Conservation (phyloP, 2,329 filamentous ascomycete genomes). For the Pseudogymnoascus pannorum region DNA sequence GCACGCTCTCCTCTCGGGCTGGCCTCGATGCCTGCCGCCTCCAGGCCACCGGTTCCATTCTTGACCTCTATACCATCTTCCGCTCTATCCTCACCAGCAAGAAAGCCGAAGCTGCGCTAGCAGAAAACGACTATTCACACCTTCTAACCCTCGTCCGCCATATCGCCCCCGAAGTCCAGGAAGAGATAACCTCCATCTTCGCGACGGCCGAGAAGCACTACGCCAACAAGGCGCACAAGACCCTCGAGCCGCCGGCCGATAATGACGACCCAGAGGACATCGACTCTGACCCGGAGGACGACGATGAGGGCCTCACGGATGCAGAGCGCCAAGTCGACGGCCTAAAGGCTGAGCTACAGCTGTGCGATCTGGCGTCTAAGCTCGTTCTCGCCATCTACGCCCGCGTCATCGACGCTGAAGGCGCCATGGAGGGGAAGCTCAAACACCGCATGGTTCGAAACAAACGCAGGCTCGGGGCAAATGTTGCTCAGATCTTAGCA, state of each 20-base stretch:
- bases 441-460: constrained; percentile 70
- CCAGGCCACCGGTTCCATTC: constrained; percentile 64
- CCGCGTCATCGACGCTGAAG: constrained; percentile 61
- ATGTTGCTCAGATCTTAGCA: constrained; percentile 72
- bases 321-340: constrained; percentile 55
- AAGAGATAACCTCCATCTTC: constrained; percentile 69
- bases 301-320: constrained; percentile 46
- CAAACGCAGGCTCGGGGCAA: constrained; percentile 69
- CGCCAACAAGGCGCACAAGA: constrained; percentile 60
- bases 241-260: constrained; percentile 56
- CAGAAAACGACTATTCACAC: constrained; percentile 41
- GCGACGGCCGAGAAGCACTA: constrained; percentile 67
- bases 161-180: constrained; percentile 54
- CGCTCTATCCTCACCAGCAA: constrained; percentile 56
- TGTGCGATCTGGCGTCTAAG: constrained; percentile 81
- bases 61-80: constrained; percentile 78
- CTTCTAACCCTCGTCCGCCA: constrained; percentile 60
- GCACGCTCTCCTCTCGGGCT: constrained; percentile 58
- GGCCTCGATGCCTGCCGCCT: constrained; percentile 73
- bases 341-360: constrained; percentile 72
- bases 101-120: constrained; percentile 30
- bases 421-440: constrained; percentile 54
- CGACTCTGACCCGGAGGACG: constrained; percentile 53
- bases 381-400: constrained; percentile 74
- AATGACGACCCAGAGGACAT: constrained; percentile 67